phyloP scores from a whole-genome alignment of 2,329 filamentous ascomycete genomes.

The Drechslerella stenobrocha region DNA sequence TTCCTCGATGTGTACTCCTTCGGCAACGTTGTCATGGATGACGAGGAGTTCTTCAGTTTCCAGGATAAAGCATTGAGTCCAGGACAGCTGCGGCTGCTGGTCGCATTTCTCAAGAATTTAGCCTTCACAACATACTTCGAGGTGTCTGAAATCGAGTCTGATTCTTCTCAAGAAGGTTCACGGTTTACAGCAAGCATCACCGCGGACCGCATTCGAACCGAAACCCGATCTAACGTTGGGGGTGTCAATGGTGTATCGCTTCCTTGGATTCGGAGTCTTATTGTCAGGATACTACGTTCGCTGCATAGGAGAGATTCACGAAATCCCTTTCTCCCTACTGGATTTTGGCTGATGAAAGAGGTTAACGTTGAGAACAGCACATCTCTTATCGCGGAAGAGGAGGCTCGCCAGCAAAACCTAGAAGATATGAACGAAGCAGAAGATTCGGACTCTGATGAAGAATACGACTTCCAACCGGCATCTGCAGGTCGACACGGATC shows the following conservation, averaged over 20 bases:
- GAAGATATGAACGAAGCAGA: conserved; percentile 67
- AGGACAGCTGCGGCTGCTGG: conserved; percentile 71
- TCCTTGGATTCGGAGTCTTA: conserved; percentile 61
- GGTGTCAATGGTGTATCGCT: conserved; percentile 74
- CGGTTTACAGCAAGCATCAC: conserved; percentile 51
- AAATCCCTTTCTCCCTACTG: conserved; percentile 76
- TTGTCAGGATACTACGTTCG: conserved; percentile 64
- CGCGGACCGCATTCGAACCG: conserved; percentile 65
- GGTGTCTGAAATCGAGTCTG: conserved; percentile 65
- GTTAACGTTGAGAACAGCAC: conserved; percentile 88
- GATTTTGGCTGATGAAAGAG: conserved; percentile 93
- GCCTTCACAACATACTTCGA: conserved; percentile 89
- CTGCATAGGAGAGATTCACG: conserved; percentile 88
- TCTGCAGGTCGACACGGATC: conserved; percentile 67
- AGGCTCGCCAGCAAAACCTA: conserved; percentile 73
- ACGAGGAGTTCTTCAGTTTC: conserved; percentile 85
- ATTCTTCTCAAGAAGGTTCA: conserved; percentile 49
- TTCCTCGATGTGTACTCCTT: conserved; percentile 96
- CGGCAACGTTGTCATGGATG: conserved; percentile 86
- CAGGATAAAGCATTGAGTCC: conserved; percentile 67
- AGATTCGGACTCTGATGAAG: conserved; percentile 58
- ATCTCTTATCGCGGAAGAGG: conserved; percentile 80
- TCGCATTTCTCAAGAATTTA: conserved; percentile 84
- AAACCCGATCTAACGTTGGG: conserved; percentile 78
- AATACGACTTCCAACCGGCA: conserved; percentile 64